Base-by-base conservation (phyloP, 1,139 yeast species). In the Kodamaea ohmeri region DNA sequence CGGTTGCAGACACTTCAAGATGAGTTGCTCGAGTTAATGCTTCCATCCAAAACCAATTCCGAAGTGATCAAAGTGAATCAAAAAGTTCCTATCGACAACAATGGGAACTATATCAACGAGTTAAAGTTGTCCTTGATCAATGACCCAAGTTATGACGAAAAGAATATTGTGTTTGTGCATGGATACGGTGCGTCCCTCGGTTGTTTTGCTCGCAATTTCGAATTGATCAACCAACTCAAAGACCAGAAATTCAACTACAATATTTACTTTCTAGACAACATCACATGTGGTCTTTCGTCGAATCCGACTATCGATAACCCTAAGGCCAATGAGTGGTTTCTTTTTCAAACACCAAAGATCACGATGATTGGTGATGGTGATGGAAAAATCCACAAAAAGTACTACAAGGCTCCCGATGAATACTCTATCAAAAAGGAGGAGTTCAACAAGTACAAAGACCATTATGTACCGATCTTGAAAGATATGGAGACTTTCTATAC, bases 141-240 rank as follows among this genome's bases (percentile, higher is more conserved):
- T 34, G 41, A 43, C 25, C 37, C 46, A 2, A 20, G 17, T 1
- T 47, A 38, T 4, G 44, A 48, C 1, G 48, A 55, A 1, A 58
- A 56, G 13, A 76, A 76, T 46, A 51, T 83, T 17, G 88, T 89
- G 4, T 68, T 92, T 51, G 53, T 92, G 12, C 98, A 92, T 56
- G 98, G 98, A 0, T 89, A 87, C 58, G 96, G 95, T 0, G 95
- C 97, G 0, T 83, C 95, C 0, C 70, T 84, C 12, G 92, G 94
- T 16, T 84, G 92, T 54, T 92, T 80, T 63, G 89, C 88, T 48
- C 69, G 89, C 40, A 90, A 87, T 52, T 78, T 88, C 46, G 78
- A 73, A 39, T 37, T 75, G 52, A 30, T 66, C 74, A 56, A 67
- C 43, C 47, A 58, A 18, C 57, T 70, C 63, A 43, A 49, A 59